Evolutionary conservation across 2,329 filamentous ascomycete genomes (phyloP), one percentile per base, ranked within the genome.

Genomic region (Acrodontium crateriforme): DNA sequence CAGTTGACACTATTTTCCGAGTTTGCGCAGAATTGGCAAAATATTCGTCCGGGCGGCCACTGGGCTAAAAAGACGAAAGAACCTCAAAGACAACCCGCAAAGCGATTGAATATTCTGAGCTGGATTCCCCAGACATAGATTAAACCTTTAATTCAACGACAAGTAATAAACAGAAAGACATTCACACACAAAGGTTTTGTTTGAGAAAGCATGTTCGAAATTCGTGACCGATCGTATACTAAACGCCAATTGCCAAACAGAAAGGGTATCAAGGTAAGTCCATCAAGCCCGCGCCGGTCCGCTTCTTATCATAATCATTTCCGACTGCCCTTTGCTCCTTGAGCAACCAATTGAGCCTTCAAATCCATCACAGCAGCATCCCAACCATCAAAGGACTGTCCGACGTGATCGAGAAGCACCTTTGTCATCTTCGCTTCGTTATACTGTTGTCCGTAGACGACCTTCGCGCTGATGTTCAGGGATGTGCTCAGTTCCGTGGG

Each of bases 401-500:
- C 54, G 12, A 76, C 56, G 49, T 66, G 63, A 18, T 65, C 65
- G 9, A 59, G 52, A 37, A 89, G 47, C 40, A 79, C 84, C 30
- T 82, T 77, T n/a, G 58, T 61, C 60, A 89, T 75, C 53, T 81
- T 84, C 27, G 62, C 68, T 38, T 74, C 71, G 38, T 82, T 80
- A 50, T 85, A 84, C 34, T 69, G 65, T 54, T 87, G 79, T 0
- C 81, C 81, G 48, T 89, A 89, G 2, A 83, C 60, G 1, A 85
- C 71, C 28, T 60, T 63, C 0, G 73, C 78, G 13, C 57, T 58
- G 5, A 47, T 36, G 4, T 30, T 34, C 1, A 66, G 61, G 5
- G 55, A 55, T 14, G 78, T 56, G 9, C 53, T 50, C 18, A 81
- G 61, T 1, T 69, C 62, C n/a, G n/a, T n/a, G n/a, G n/a, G n/a